phyloP scores from a whole-genome alignment of 495 filamentous ascomycete species.

The Physcia stellaris region DNA sequence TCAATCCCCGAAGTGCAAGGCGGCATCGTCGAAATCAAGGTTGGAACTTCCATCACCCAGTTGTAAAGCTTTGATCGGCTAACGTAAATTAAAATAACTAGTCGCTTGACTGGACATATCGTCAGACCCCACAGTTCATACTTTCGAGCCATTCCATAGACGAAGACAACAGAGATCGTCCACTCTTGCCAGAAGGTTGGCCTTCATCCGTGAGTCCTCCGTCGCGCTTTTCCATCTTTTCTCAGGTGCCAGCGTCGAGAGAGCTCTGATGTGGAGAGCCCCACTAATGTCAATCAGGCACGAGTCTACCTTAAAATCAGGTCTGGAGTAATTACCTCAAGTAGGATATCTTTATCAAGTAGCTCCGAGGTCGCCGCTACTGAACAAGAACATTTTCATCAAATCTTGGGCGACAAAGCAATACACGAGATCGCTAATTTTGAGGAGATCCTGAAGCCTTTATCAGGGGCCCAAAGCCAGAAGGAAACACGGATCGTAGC shows the following conservation, averaged over 20 bases:
- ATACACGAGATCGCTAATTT: slow-evolving; percentile 27
- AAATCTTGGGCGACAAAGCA: slow-evolving; percentile 23
- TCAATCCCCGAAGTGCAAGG: slow-evolving; percentile 38
- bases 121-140: slow-evolving; percentile 74
- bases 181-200: slow-evolving; percentile 10
- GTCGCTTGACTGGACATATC: slow-evolving; percentile 66
- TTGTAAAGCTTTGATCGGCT: slow-evolving; percentile 4
- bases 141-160: slow-evolving; percentile 39
- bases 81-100: slow-evolving; percentile 16
- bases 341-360: slow-evolving; percentile 28
- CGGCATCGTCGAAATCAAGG: slow-evolving; percentile 49
- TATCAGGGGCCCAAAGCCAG: slow-evolving; percentile 20
- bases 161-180: slow-evolving; percentile 9
- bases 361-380: slow-evolving; percentile 21
- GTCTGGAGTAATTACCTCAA: slow-evolving; percentile 18
- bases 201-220: slow-evolving; percentile 9
- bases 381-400: slow-evolving; percentile 19
- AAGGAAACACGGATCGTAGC: slow-evolving; percentile 34
- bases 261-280: background rate
- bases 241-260: no score
- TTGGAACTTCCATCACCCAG: slow-evolving; percentile 13
- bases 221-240: background rate
- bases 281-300: slow-evolving; percentile 13
- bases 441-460: slow-evolving; percentile 1
- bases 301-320: slow-evolving; percentile 14